Conservation (phyloP, 2,329 filamentous ascomycete species). For the Alternaria gansuensis region DNA sequence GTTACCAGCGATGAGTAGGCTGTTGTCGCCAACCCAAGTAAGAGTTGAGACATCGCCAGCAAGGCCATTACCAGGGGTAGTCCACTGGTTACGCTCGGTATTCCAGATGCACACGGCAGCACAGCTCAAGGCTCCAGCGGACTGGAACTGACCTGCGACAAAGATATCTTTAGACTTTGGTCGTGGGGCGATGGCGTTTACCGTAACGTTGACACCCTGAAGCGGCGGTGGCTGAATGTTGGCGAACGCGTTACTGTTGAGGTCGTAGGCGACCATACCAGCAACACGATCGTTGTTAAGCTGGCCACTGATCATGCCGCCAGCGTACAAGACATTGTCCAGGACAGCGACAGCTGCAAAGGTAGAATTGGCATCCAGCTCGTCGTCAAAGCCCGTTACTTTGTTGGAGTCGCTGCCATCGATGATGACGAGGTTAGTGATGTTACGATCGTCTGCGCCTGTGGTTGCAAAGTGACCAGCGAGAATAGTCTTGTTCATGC, state of each 20-base stretch:
- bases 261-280: slow-evolving; percentile 82
- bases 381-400: slow-evolving; percentile 73
- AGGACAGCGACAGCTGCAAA: slow-evolving; percentile 71
- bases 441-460: slow-evolving; percentile 71
- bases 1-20: slow-evolving; percentile 80
- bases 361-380: slow-evolving; percentile 74
- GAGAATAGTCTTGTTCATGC: slow-evolving; percentile 83
- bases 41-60: slow-evolving; percentile 75
- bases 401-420: slow-evolving; percentile 74
- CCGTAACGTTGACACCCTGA: slow-evolving; percentile 72
- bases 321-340: slow-evolving; percentile 73
- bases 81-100: slow-evolving; percentile 77
- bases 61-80: slow-evolving; percentile 75
- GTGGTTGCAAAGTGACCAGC: slow-evolving; percentile 84
- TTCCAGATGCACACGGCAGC: slow-evolving; percentile 83
- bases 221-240: slow-evolving; percentile 78
- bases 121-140: slow-evolving; percentile 83
- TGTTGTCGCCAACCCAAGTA: slow-evolving; percentile 76
- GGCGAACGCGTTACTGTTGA: slow-evolving; percentile 69
- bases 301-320: slow-evolving; percentile 78
- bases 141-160: slow-evolving; percentile 84
- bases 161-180: slow-evolving; percentile 78
- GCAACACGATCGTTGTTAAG: slow-evolving; percentile 69
- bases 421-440: slow-evolving; percentile 84
- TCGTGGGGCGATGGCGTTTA: slow-evolving; percentile 78